A percentile compares a stretch with the other conserved stretches of the same genome.
phyloP scores from a whole-genome alignment of 2,329 filamentous ascomycete species.

The Kalmusia sp. region DNA sequence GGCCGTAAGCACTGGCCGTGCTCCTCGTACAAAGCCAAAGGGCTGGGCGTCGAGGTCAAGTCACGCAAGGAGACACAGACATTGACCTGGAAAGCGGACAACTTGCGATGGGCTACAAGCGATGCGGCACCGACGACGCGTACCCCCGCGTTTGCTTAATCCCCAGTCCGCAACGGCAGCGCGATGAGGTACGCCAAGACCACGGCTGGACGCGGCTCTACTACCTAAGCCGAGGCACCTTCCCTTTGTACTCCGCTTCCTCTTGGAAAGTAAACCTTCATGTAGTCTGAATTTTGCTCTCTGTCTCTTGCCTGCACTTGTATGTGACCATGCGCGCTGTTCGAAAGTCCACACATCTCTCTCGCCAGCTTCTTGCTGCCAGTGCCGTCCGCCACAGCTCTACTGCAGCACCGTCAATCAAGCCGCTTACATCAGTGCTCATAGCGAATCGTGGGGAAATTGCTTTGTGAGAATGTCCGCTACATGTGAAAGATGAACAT shows the following conservation, averaged over 20 bases:
- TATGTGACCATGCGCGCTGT: conserved; percentile 45
- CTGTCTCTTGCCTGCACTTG: conserved; percentile 14
- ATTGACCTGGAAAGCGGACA: no score
- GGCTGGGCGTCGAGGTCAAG: background rate
- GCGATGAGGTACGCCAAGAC: conserved; percentile 27
- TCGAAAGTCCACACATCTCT: conserved; percentile 40
- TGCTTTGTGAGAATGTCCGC: conserved; percentile 65
- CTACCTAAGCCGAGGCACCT: conserved; percentile 32
- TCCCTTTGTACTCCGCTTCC: conserved; percentile 9
- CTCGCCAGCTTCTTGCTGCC: conserved; percentile 41
- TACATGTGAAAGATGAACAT: background rate
- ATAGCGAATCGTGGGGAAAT: conserved; percentile 99
- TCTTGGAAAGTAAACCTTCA: conserved; percentile 21
- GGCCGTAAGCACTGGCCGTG: conserved; percentile 11
- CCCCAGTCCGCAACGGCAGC: background rate
- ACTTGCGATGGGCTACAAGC: no score
- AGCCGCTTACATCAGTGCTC: conserved; percentile 75
- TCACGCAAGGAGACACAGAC: background rate
- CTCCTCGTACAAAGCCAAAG: background rate
- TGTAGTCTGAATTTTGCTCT: conserved; percentile 16
- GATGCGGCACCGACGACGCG: conserved; percentile 1
- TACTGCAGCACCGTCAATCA: conserved; percentile 35
- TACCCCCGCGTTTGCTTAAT: conserved; percentile 5
- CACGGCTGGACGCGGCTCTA: conserved; percentile 35
- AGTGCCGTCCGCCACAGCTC: conserved; percentile 42